These are phyloP conservation scores for Ceraceosorus guamensis DNA, from an alignment of 1,284 basidiomycete species.

Conservation along the genomic window DNA sequence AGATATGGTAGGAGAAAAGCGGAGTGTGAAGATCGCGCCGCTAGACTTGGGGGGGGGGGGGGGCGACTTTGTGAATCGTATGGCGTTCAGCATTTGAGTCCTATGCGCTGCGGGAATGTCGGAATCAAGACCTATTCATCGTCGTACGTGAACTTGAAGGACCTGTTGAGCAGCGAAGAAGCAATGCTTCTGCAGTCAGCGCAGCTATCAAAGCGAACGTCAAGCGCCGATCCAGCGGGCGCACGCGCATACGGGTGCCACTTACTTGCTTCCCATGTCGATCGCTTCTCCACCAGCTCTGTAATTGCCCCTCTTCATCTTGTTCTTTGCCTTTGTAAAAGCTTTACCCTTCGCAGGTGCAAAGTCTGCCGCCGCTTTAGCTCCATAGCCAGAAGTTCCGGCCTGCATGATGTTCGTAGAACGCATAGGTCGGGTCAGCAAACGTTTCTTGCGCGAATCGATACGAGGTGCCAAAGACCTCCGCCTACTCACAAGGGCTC, in stretches of 20 bases:
- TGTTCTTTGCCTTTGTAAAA: conserved; percentile 98
- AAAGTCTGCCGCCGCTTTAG: conserved; percentile 73
- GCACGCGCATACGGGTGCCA: not conserved
- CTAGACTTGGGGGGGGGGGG: too few species aligned
- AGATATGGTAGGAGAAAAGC: too few species aligned
- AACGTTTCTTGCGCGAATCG: too few species aligned
- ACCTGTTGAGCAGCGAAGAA: conserved; percentile 19
- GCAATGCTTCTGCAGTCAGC: not conserved
- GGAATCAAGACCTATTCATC: conserved; percentile 30
- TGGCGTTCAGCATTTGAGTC: too few species aligned
- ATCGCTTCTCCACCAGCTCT: conserved; percentile 47
- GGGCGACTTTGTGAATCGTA: too few species aligned
- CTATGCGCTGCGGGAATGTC: too few species aligned
- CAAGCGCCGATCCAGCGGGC: conserved; percentile 1
- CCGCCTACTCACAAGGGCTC: conserved; percentile 55
- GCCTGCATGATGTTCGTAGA: conserved; percentile 52
- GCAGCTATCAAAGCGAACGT: too few species aligned
- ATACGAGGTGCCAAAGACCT: too few species aligned
- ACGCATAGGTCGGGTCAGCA: too few species aligned
- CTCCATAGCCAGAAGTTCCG: conserved; percentile 73
- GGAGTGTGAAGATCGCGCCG: too few species aligned
- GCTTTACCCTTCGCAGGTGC: conserved; percentile 87
- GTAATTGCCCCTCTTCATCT: conserved; percentile 79
- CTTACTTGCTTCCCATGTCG: conserved; percentile 20
- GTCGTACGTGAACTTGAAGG: conserved; percentile 46